Base-by-base conservation (phyloP, 805 yeast species). In the Nakazawaea pomicola region DNA sequence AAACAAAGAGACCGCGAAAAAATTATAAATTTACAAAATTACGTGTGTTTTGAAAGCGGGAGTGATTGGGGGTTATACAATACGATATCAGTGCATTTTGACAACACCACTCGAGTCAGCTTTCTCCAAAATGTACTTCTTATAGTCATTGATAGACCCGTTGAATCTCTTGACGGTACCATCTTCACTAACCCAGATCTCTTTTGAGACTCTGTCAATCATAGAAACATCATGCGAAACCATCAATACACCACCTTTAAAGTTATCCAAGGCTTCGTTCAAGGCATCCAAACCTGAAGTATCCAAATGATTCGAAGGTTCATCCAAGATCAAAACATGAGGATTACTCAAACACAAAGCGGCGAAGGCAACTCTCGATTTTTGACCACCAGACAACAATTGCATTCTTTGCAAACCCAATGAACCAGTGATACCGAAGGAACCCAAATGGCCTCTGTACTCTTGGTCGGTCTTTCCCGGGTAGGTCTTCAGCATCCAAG, bases 251-350 rank as follows among this genome's bases (percentile, higher is more conserved):
- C 99, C 99, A 58, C 99, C 99, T 56, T 87, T 76, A 73, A 90
- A 93, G 46, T 76, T 79, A 47, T 74, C 79, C 58, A 93, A 70
- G 1, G 98, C 98, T 32, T 84, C 95, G 7, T 93, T 81, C 46
- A 93, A 73, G 1, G 99, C 99, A 61, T 93, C 99, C 55, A 93
- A 70, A 76, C 97, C 99, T 27, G 95, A 83, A 7, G 96, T 91
- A 83, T 93, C 99, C 74, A 93, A 78, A 66, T 93, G 99, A 67
- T 93, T 93, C 6, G 96, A 86, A 64, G 99, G 99, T 74, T 93
- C 99, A 72, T 93, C 99, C 50, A 93, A 68, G 55, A 93, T 80
- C 55, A 93, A 71, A 33, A 93, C 79, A 60, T 93, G 99, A 15
- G 99, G 99, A 48, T 84, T 83, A 46, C 76, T 76, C 54, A 93